Evolutionary conservation across 768 basidiomycete species (phyloP).

Genomic region (Lentinula detonsa): DNA sequence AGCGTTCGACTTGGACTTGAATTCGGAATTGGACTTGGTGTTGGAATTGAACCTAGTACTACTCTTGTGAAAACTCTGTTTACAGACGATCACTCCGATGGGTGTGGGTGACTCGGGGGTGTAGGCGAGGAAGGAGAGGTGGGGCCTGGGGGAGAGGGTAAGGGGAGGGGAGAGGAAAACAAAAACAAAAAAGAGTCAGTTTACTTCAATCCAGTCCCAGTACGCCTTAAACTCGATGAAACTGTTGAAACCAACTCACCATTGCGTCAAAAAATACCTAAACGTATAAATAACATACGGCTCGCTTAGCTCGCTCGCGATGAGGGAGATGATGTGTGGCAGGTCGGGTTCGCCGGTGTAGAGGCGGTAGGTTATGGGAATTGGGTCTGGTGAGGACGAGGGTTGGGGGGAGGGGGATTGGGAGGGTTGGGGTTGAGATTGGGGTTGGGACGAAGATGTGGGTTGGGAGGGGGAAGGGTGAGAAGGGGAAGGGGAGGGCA

Average conservation of each 20-base stretch:
- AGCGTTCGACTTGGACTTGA: too few relatives aligned
- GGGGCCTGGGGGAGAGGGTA: constrained; percentile 14
- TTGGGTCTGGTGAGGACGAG: background rate
- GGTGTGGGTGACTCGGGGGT: constrained; percentile 35
- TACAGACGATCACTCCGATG: constrained; percentile 93
- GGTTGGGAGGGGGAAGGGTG: too few relatives aligned
- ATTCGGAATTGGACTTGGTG: too few relatives aligned
- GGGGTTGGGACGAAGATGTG: too few relatives aligned
- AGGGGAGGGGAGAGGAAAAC: constrained; percentile 42
- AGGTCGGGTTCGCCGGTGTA: constrained; percentile 76
- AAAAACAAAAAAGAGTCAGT: too few relatives aligned
- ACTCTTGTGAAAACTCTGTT: constrained; percentile 84
- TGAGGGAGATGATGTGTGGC: constrained; percentile 77
- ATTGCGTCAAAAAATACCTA: constrained; percentile 93
- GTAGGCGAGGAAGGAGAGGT: too few relatives aligned
- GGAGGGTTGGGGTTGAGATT: too few relatives aligned
- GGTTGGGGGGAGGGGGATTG: too few relatives aligned
- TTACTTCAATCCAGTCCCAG: too few relatives aligned
- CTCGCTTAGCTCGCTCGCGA: constrained; percentile 89
- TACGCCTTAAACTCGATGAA: background rate
- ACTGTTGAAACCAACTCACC: constrained; percentile 46
- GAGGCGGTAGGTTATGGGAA: constrained; percentile 54
- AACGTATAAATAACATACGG: constrained; percentile 97
- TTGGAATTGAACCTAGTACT: constrained; percentile 16
- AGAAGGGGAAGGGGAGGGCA: too few relatives aligned